These are phyloP conservation scores for Penicillium griseofulvum DNA, from an alignment of 2,329 filamentous ascomycete genomes.

Conservation along the genomic window DNA sequence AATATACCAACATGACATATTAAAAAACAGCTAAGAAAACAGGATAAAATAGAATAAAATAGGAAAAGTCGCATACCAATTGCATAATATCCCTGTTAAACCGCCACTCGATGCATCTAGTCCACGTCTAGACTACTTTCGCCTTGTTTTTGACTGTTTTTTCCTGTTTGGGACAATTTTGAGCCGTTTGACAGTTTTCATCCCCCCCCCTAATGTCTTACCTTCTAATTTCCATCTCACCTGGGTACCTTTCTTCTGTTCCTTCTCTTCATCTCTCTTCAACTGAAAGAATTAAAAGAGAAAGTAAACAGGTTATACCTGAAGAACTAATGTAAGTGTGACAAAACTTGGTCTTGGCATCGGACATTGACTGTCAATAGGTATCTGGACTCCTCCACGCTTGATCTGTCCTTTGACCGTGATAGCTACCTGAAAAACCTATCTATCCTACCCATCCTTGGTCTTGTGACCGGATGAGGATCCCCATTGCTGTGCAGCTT, in stretches of 20 bases:
- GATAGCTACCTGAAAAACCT: neutral
- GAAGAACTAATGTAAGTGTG: neutral
- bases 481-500: conserved; percentile 85
- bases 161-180: neutral
- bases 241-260: neutral
- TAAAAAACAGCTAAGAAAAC: neutral
- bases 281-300: too few species aligned
- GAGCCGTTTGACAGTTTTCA: neutral
- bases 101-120: conserved; percentile 2
- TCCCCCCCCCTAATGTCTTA: neutral
- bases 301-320: neutral
- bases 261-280: neutral
- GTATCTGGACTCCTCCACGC: neutral
- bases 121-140: neutral
- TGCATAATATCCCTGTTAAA: neutral
- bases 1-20: neutral
- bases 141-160: neutral
- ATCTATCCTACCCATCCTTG: neutral
- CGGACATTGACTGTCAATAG: neutral
- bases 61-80: neutral
- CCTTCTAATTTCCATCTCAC: neutral
- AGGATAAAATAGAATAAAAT: neutral
- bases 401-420: neutral
- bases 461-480: conserved; percentile 59
- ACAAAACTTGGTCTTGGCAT: neutral